A percentile compares a stretch with the other conserved stretches of the same genome.
Evolutionary conservation across 371 early-diverging fungal species (phyloP).

Genomic region (Apophysomyces ossiformis): DNA sequence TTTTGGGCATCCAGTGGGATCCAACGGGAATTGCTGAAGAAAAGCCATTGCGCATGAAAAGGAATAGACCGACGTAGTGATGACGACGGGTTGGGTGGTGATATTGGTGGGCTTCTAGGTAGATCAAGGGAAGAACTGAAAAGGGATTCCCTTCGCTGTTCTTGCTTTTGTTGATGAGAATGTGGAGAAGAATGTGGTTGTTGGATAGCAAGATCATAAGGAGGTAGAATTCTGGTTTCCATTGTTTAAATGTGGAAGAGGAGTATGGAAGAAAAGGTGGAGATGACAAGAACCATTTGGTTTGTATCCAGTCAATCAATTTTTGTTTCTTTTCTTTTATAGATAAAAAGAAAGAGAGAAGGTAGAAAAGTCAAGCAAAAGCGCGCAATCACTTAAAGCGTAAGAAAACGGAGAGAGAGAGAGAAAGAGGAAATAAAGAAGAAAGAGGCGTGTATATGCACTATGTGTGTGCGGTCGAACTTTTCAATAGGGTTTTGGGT

Average conservation of each 20-base stretch:
- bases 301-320: no score
- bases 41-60: conserved; percentile 33
- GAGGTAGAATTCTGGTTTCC: conserved; percentile 5
- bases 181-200: not conserved
- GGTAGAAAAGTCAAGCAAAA: not conserved
- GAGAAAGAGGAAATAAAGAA: not conserved
- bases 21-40: conserved; percentile 30
- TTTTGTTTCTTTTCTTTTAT: not conserved
- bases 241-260: not conserved
- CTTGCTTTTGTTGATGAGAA: no score
- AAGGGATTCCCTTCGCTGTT: no score
- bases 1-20: conserved; percentile 28
- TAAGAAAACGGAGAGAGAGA: not conserved
- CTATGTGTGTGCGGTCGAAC: not conserved
- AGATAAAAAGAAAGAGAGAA: not conserved
- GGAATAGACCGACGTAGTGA: not conserved
- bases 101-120: no score
- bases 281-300: no score
- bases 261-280: not conserved
- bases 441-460: not conserved
- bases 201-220: not conserved
- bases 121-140: no score
- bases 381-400: not conserved
- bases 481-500: conserved; percentile 3
- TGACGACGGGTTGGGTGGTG: not conserved